Percentiles rank a stretch among this genome's conserved stretches.
phyloP scores from a whole-genome alignment of 768 basidiomycete genomes.

The Kwoniella dejecticola region DNA sequence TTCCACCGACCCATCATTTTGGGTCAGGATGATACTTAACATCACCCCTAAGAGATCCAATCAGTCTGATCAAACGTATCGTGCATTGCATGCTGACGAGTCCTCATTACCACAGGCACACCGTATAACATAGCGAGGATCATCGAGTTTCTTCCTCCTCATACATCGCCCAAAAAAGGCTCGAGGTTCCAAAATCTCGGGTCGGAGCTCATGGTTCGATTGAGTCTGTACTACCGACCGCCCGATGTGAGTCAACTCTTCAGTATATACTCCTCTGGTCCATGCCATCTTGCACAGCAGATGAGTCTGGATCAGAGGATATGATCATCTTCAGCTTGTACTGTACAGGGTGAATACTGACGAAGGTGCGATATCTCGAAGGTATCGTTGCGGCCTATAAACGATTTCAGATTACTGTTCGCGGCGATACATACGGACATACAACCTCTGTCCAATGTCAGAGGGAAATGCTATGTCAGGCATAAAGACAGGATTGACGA shows the following conservation, averaged over 20 bases:
- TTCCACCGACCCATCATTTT: too few species aligned
- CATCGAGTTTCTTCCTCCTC: slow-evolving; percentile 90
- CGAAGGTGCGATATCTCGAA: slow-evolving; percentile 8
- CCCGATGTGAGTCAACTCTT: slow-evolving; percentile 62
- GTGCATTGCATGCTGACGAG: too few species aligned
- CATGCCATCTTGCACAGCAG: background rate
- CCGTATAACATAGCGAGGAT: slow-evolving; percentile 95
- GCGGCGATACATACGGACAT: slow-evolving; percentile 96
- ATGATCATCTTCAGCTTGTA: too few species aligned
- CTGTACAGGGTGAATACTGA: background rate
- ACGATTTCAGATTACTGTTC: slow-evolving; percentile 86
- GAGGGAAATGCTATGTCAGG: slow-evolving; percentile 88
- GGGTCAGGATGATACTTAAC: too few species aligned
- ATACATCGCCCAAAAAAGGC: slow-evolving; percentile 60
- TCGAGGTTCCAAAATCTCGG: slow-evolving; percentile 17
- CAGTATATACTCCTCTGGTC: background rate
- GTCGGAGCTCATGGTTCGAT: slow-evolving; percentile 65
- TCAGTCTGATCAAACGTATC: too few species aligned
- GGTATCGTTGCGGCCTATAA: slow-evolving; percentile 85
- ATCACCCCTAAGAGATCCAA: too few species aligned
- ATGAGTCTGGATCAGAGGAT: too few species aligned
- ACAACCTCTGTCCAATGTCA: slow-evolving; percentile 89
- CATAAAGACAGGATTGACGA: slow-evolving; percentile 95
- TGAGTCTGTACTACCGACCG: slow-evolving; percentile 96
- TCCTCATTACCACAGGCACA: slow-evolving; percentile 57